Conservation (phyloP, 2,329 filamentous ascomycete species). For the Aspergillus sp. region DNA sequence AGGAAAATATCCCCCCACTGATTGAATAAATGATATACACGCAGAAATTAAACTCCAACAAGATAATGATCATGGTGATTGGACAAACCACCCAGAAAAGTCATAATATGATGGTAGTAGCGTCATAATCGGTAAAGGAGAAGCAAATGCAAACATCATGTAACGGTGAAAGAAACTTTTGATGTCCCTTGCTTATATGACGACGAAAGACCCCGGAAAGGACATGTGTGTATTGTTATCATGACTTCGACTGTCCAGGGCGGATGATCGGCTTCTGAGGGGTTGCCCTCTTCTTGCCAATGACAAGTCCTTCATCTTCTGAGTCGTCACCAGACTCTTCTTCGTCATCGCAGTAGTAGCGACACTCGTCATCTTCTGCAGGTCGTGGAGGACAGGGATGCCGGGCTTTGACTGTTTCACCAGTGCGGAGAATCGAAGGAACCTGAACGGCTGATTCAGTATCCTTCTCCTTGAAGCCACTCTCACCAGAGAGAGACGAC, state of each 20-base stretch:
- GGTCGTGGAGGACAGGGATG: slow-evolving; percentile 23
- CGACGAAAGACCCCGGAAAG: neutral
- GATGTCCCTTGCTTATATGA: neutral
- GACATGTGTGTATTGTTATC: slow-evolving; percentile 4
- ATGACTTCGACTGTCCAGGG: slow-evolving; percentile 17
- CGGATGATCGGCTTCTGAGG: slow-evolving; percentile 25
- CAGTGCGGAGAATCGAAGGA: slow-evolving; percentile 44
- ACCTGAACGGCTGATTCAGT: slow-evolving; percentile 29
- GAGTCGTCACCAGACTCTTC: slow-evolving; percentile 42
- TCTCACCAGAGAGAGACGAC: slow-evolving; percentile 49
- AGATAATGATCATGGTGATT: neutral
- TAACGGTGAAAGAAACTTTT: neutral
- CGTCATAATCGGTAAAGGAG: neutral
- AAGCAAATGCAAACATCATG: neutral
- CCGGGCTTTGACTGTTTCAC: slow-evolving; percentile 44
- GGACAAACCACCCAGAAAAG: neutral
- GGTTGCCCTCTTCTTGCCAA: slow-evolving; percentile 39
- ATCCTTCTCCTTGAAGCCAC: slow-evolving; percentile 32
- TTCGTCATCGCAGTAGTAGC: slow-evolving; percentile 47
- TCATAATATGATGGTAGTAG: neutral
- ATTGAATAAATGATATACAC: slow-evolving; percentile 24
- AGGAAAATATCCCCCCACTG: neutral
- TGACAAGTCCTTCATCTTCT: slow-evolving; percentile 46
- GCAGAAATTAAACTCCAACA: slow-evolving; percentile 12
- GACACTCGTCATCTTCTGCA: slow-evolving; percentile 40